Evolutionary conservation across 2,329 filamentous ascomycete species (phyloP).

Genomic region (Lasiodiplodia citricola): DNA sequence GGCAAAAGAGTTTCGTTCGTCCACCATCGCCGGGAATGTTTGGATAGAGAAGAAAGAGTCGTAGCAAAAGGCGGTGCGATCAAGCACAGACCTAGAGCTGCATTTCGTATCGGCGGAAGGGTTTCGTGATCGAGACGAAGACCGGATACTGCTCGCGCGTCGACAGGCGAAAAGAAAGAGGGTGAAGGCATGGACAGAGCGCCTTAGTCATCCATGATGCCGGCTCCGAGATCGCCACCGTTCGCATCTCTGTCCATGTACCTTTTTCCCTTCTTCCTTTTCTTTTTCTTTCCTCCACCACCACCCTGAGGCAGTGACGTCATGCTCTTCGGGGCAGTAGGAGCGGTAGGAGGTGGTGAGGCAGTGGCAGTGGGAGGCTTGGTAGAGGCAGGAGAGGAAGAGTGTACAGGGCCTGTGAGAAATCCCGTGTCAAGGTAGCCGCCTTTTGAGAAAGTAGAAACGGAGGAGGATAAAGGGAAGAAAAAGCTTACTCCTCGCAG

Average conservation of each 20-base stretch:
- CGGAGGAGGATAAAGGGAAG: conserved; percentile 6
- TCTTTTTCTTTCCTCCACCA: conserved; percentile 1
- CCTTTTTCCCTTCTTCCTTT: not conserved
- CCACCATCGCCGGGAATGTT: not conserved
- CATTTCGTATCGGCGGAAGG: not conserved
- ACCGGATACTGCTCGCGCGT: not conserved
- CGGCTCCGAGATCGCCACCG: not conserved
- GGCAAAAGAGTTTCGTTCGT: not conserved
- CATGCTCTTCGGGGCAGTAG: conserved; percentile 16
- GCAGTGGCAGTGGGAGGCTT: not conserved
- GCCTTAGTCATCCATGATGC: not conserved
- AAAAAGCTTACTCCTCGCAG: conserved; percentile 19
- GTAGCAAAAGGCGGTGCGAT: not conserved
- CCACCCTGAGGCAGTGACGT: conserved; percentile 9
- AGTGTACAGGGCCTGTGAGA: conserved; percentile 23
- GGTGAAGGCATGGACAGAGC: not conserved
- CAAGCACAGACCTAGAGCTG: not conserved
- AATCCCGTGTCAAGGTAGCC: conserved; percentile 14
- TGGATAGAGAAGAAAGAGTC: not conserved
- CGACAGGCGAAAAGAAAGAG: not conserved
- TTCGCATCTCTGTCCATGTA: conserved; percentile 3
- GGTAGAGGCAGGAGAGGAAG: conserved; percentile 6
- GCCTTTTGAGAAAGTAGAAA: not conserved
- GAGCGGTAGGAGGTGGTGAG: conserved; percentile 11
- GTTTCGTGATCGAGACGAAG: not conserved